These are phyloP conservation scores for Microthlaspi erraticum DNA, from an alignment of 345 rosid species.

Conservation along the genomic window DNA sequence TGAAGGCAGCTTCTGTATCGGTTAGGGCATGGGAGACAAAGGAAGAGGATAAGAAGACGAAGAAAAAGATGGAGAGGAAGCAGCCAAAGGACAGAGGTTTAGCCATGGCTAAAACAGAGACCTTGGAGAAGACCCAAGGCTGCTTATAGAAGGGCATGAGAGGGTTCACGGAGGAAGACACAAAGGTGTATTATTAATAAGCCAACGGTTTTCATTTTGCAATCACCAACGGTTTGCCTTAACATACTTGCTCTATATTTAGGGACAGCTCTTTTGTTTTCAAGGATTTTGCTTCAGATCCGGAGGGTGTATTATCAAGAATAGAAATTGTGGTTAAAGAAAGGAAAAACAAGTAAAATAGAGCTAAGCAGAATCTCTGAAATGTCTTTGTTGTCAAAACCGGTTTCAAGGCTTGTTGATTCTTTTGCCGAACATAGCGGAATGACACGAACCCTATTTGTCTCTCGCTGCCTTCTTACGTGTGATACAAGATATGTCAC, in stretches of 20 bases:
- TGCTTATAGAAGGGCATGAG: slow-evolving; percentile 56
- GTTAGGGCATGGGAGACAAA: slow-evolving; percentile 53
- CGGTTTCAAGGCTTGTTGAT: slow-evolving; percentile 32
- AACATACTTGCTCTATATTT: slow-evolving; percentile 37
- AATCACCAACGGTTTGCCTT: slow-evolving; percentile 32
- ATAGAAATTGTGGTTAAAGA: slow-evolving; percentile 39
- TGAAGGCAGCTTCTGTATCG: slow-evolving; percentile 61
- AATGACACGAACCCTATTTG: slow-evolving; percentile 25
- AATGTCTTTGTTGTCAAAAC: slow-evolving; percentile 16
- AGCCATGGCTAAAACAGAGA: slow-evolving; percentile 49
- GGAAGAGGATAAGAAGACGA: slow-evolving; percentile 41
- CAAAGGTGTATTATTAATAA: slow-evolving; percentile 39
- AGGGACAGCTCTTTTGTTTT: slow-evolving; percentile 20
- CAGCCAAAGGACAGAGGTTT: slow-evolving; percentile 62
- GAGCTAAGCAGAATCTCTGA: slow-evolving; percentile 24
- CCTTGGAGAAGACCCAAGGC: slow-evolving; percentile 80
- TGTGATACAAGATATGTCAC: slow-evolving; percentile 21
- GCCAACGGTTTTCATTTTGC: slow-evolving; percentile 8
- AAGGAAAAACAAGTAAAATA: slow-evolving; percentile 11
- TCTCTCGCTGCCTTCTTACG: slow-evolving; percentile 19
- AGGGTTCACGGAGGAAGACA: slow-evolving; percentile 31
- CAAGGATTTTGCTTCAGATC: slow-evolving; percentile 35
- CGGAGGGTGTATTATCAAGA: slow-evolving; percentile 29
- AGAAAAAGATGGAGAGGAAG: slow-evolving; percentile 45
- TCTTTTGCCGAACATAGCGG: slow-evolving; percentile 29